Conservation (phyloP, 2,329 filamentous ascomycete species). For the Aureobasidium leucospermi region DNA sequence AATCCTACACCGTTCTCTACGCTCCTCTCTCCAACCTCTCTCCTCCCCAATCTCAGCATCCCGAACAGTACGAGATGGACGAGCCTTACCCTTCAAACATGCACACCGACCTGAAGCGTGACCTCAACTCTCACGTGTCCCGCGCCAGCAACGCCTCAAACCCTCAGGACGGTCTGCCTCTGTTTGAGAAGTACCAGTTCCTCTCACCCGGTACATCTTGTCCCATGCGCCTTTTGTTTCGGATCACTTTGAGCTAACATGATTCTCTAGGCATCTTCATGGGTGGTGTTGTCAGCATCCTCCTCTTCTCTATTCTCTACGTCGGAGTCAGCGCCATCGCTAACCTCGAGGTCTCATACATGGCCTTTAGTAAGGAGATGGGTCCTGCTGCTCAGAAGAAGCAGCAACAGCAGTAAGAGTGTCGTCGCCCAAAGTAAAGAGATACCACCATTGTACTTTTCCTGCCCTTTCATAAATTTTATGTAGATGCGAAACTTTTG, state of each 20-base stretch:
- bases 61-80: constrained; percentile 53
- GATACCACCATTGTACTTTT: constrained; percentile 8
- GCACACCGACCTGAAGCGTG: constrained; percentile 69
- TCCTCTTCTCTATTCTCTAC: constrained; percentile 70
- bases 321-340: constrained; percentile 69
- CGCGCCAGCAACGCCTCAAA: constrained; percentile 33
- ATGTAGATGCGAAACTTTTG: constrained; percentile 2
- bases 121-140: constrained; percentile 34
- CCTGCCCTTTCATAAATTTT: background rate
- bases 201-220: constrained; percentile 37
- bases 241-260: background rate
- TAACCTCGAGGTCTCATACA: constrained; percentile 83
- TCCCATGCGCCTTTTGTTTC: background rate
- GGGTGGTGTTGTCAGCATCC: constrained; percentile 61
- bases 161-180: constrained; percentile 36
- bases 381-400: constrained; percentile 83
- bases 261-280: constrained; percentile 70
- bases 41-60: constrained; percentile 5
- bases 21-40: constrained; percentile 48
- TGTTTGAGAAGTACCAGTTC: constrained; percentile 94
- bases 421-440: background rate
- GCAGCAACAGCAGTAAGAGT: constrained; percentile 44
- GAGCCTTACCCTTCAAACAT: constrained; percentile 55
- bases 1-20: constrained; percentile 68
- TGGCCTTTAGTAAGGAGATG: constrained; percentile 94